Percentiles rank a stretch among this genome's conserved stretches.
These are phyloP conservation scores for Suillus clintonianus DNA, from an alignment of 768 basidiomycete species.

Conservation along the genomic window DNA sequence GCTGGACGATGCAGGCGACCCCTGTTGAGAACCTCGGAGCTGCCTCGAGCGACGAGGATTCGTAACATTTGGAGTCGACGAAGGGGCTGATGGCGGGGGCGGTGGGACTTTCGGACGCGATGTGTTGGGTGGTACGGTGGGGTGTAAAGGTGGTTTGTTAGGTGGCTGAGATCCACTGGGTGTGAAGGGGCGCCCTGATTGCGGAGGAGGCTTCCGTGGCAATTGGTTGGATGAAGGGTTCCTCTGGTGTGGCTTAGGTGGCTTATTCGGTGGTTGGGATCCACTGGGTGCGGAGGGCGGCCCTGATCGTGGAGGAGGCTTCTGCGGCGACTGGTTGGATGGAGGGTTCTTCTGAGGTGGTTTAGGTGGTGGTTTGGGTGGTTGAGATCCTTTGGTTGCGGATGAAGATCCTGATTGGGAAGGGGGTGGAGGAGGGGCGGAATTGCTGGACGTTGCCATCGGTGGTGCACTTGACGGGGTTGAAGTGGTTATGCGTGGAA, in stretches of 20 bases:
- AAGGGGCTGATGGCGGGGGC: constrained; percentile 5
- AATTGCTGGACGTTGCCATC: constrained; percentile 18
- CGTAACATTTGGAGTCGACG: background rate
- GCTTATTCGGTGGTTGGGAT: background rate
- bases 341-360: constrained; percentile 7
- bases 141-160: background rate
- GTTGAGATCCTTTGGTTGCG: constrained; percentile 16
- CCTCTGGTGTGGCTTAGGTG: constrained; percentile 8
- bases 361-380: constrained; percentile 21
- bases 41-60: background rate
- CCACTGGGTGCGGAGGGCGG: constrained; percentile 2
- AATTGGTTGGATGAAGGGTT: constrained; percentile 10
- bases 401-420: constrained; percentile 17
- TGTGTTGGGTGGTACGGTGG: background rate
- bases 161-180: background rate
- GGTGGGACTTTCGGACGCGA: constrained; percentile 3
- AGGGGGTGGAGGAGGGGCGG: constrained; percentile 24
- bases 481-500: constrained; percentile 16
- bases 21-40: background rate
- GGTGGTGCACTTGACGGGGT: constrained; percentile 5
- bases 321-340: constrained; percentile 15
- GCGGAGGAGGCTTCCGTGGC: constrained; percentile 16
- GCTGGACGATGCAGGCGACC: background rate
- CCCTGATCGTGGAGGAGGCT: constrained; percentile 11
- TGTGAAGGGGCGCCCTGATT: constrained; percentile 1